phyloP scores from a whole-genome alignment of 352 stramenopile species.

The Sclerospora graminicola region DNA sequence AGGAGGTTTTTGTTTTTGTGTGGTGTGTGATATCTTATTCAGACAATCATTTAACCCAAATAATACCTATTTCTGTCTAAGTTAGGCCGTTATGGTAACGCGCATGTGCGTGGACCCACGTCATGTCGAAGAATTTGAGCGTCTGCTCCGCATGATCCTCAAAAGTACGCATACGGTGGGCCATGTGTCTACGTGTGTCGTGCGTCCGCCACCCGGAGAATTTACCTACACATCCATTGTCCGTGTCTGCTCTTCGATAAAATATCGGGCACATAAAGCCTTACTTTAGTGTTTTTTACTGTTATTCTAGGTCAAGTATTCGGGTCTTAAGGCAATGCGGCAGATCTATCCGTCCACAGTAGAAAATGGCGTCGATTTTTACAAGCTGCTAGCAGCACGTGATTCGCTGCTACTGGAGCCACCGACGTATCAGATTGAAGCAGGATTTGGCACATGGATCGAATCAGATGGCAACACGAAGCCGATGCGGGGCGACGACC shows the following conservation, averaged over 20 bases:
- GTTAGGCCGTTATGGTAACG: slow-evolving; percentile 71
- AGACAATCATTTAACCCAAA: not conserved
- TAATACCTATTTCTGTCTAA: not conserved
- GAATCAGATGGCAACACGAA: slow-evolving; percentile 73
- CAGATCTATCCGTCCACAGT: slow-evolving; percentile 64
- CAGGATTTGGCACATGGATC: slow-evolving; percentile 76
- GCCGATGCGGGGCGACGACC: slow-evolving; percentile 62
- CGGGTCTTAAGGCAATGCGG: slow-evolving; percentile 53
- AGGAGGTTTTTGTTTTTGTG: slow-evolving; percentile 44
- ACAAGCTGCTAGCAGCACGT: slow-evolving; percentile 62
- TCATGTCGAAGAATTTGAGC: slow-evolving; percentile 72
- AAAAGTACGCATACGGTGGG: slow-evolving; percentile 70
- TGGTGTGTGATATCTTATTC: too few relatives aligned
- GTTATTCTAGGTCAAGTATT: slow-evolving; percentile 60
- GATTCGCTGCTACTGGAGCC: slow-evolving; percentile 71
- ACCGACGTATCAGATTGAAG: slow-evolving; percentile 78
- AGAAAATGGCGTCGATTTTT: slow-evolving; percentile 60
- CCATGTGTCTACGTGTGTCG: slow-evolving; percentile 74
- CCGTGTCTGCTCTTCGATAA: slow-evolving; percentile 12
- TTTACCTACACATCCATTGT: slow-evolving; percentile 81
- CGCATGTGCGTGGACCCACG: slow-evolving; percentile 68
- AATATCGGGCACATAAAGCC: not conserved
- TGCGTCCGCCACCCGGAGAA: slow-evolving; percentile 59
- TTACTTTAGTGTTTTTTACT: not conserved
- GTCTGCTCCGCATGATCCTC: slow-evolving; percentile 65